Evolutionary conservation across 73 alveolate species (phyloP).

Genomic region (Diophrys appendiculata): DNA sequence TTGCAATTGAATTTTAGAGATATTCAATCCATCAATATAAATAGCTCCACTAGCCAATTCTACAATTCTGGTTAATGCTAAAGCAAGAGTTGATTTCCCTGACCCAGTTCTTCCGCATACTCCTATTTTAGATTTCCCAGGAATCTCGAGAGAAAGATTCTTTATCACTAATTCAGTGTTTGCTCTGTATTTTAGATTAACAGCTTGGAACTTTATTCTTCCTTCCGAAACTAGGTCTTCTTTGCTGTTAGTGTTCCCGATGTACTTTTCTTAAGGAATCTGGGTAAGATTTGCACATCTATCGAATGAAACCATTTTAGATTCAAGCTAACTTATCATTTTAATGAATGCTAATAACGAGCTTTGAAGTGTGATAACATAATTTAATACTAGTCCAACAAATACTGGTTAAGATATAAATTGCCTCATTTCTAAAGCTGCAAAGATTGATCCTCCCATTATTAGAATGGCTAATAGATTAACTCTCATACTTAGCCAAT

Average conservation of each 20-base stretch:
- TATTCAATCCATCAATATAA: conserved; percentile 83
- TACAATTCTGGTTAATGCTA: conserved; percentile 84
- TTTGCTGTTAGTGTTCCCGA: too few species aligned
- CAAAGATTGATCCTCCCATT: too few species aligned
- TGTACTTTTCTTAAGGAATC: conserved; percentile 19
- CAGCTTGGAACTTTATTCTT: conserved; percentile 70
- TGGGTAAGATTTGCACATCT: conserved; percentile 36
- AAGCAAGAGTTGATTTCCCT: conserved; percentile 88
- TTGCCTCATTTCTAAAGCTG: too few species aligned
- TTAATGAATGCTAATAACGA: background rate
- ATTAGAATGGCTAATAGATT: background rate
- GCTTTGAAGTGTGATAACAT: background rate
- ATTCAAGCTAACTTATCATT: background rate
- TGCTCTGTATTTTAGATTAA: conserved; percentile 78
- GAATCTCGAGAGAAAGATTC: conserved; percentile 61
- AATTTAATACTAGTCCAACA: too few species aligned
- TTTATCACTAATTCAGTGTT: conserved; percentile 79
- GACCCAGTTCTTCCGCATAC: conserved; percentile 96
- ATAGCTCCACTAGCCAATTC: conserved; percentile 84
- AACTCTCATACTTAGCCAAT: background rate
- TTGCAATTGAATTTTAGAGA: conserved; percentile 60
- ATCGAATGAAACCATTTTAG: conserved; percentile 42
- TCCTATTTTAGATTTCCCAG: conserved; percentile 86
- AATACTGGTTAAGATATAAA: too few species aligned
- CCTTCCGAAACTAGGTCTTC: too few species aligned